These are phyloP conservation scores for Candida glaebosa DNA, from an alignment of 805 yeast genomes.

Conservation along the genomic window DNA sequence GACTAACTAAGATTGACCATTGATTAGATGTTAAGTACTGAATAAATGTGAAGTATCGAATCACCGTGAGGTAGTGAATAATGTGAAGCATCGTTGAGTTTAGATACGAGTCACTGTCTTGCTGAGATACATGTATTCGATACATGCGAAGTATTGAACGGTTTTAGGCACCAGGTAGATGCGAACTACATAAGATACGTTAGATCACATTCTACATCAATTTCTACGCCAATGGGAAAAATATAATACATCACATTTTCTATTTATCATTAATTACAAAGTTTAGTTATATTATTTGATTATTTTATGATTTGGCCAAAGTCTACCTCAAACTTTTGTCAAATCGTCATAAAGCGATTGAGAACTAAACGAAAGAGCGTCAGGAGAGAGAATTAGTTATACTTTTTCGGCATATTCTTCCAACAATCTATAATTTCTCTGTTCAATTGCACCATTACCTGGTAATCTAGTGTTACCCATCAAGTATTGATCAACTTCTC, in stretches of 20 bases:
- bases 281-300: neutral
- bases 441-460: slow-evolving; percentile 89
- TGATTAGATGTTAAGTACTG: no score
- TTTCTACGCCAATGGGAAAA: no score
- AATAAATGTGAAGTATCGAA: no score
- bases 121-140: no score
- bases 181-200: no score
- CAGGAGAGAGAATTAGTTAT: slow-evolving; percentile 13
- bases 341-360: neutral
- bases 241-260: neutral
- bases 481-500: slow-evolving; percentile 80
- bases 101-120: no score
- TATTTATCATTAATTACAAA: neutral
- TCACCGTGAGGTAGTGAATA: no score
- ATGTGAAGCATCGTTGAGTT: no score
- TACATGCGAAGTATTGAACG: no score
- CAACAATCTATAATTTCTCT: slow-evolving; percentile 72
- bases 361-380: neutral
- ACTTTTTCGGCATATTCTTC: slow-evolving; percentile 72
- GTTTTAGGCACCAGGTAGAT: no score
- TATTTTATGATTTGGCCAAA: neutral
- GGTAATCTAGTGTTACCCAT: slow-evolving; percentile 82
- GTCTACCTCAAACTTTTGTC: slow-evolving; percentile 3
- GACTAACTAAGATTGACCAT: no score
- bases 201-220: no score